Base-by-base conservation (phyloP, 2,329 filamentous ascomycete species). In the Talaromyces sp. region DNA sequence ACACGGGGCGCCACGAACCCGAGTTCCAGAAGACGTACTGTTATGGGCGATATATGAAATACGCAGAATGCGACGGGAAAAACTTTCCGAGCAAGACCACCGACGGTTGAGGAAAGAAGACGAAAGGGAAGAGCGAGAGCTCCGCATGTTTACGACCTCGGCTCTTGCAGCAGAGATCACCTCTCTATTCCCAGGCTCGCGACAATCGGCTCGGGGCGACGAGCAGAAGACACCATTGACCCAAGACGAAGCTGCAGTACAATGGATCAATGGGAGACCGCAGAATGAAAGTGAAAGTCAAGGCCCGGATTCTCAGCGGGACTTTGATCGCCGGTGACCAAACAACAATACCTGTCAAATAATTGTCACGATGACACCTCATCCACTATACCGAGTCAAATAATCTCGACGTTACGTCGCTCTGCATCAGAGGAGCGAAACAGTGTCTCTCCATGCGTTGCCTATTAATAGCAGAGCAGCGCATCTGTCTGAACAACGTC, bases 41-140 rank as follows among this genome's bases (percentile, higher is more conserved):
- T 85, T 96, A 17, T 93, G 93, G 82, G 92, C 97, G 68, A 90
- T 95, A 80, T 89, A 93, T 71, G 95, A 98, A 81, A 95, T 99
- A 73, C 91, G 91, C 73, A 87, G 88, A 68, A 86, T 94, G 73
- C 90, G 94, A 72, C 89, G 95, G 61, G 85, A 87, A 72, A 93
- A 96, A 79, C 87, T 96, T 84, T 84, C 85, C 76, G 97, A 97
- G 81, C 68, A 75, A 19, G 89, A 96, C 72, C 89, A 91, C 66
- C 73, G 74, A 58, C 78, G 79, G 35, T 67, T 83, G 49, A 71
- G 79, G 64, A 80, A 80, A 68, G 81, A 83, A 67, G 81, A 83
- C 63, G 80, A 82, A 61, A 78, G 81, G 19, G 81, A 83, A 69
- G 81, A 83, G 70, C 74, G 74, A 62, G 81, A 83, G 67, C 72